phyloP scores from a whole-genome alignment of 768 basidiomycete genomes.

The Mycena latifolia region DNA sequence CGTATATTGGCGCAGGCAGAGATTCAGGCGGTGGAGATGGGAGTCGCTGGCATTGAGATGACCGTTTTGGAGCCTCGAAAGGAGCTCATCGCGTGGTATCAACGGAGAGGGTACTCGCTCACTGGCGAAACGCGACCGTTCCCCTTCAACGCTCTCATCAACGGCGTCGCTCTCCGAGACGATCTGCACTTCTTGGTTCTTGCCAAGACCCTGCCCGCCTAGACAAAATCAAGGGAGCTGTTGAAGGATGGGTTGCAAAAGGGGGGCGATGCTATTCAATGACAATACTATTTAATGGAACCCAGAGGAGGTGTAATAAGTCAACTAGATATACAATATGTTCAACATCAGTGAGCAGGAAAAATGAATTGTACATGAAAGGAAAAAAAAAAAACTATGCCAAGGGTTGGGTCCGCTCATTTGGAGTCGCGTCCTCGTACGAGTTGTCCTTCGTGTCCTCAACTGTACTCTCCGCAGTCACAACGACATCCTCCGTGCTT shows the following conservation, averaged over 20 bases:
- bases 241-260: no score
- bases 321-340: constrained; percentile 23
- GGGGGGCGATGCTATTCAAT: no score
- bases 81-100: constrained; percentile 18
- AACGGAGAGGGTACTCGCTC: constrained; percentile 8
- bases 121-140: constrained; percentile 21
- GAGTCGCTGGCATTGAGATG: constrained; percentile 9
- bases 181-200: constrained; percentile 22
- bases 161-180: constrained; percentile 16
- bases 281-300: background rate
- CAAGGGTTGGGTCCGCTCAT: constrained; percentile 5
- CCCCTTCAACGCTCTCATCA: background rate
- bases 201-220: constrained; percentile 5
- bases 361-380: constrained; percentile 6
- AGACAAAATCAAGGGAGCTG: no score
- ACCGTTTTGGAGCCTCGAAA: constrained; percentile 9
- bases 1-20: constrained; percentile 22
- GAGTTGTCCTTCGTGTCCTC: background rate
- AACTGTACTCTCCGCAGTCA: background rate
- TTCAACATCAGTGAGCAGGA: constrained; percentile 8
- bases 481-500: constrained; percentile 30
- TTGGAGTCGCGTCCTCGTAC: constrained; percentile 24
- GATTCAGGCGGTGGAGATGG: constrained; percentile 7
- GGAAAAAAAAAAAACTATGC: constrained; percentile 12
- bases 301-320: constrained; percentile 27